Percentiles rank a stretch among this genome's conserved stretches.
phyloP scores from a whole-genome alignment of 1,284 basidiomycete species.

The Rugosomyces carneus region DNA sequence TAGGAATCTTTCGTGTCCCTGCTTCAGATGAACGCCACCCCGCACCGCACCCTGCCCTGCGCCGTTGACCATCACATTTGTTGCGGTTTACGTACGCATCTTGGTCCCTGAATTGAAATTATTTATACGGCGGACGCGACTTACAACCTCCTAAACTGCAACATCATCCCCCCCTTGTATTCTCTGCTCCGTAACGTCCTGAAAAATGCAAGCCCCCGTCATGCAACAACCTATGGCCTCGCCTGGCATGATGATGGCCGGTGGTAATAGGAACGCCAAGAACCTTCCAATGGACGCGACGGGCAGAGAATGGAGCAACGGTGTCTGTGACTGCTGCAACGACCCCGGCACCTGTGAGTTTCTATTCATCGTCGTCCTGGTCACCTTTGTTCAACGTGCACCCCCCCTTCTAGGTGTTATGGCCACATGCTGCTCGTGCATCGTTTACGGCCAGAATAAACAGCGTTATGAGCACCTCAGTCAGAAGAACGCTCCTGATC shows the following conservation, averaged over 20 bases:
- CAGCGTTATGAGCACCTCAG: constrained; percentile 25
- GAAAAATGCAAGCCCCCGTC: neutral
- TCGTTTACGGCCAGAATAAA: constrained; percentile 29
- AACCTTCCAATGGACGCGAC: constrained; percentile 32
- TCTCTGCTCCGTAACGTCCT: neutral
- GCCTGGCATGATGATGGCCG: constrained; percentile 25
- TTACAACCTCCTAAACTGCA: neutral
- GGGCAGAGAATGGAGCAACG: constrained; percentile 42
- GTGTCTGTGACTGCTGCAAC: constrained; percentile 32
- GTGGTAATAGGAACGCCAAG: constrained; percentile 35
- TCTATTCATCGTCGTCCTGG: neutral
- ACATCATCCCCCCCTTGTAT: neutral
- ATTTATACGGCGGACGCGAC: neutral
- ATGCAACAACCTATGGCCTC: constrained; percentile 18
- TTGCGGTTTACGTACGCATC: neutral
- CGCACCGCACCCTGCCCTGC: neutral
- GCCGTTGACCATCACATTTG: neutral
- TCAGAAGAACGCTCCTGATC: constrained; percentile 23
- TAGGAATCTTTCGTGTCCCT: neutral
- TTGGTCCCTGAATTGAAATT: neutral
- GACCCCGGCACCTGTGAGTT: constrained; percentile 35
- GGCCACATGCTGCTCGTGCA: constrained; percentile 35
- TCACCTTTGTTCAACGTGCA: constrained; percentile 5
- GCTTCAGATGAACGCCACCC: neutral
- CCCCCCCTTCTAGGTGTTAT: constrained; percentile 12